Percentiles rank a stretch among this genome's conserved stretches.
Evolutionary conservation across 2,329 filamentous ascomycete genomes (phyloP).

Genomic region (Fusarium sarcochroum): DNA sequence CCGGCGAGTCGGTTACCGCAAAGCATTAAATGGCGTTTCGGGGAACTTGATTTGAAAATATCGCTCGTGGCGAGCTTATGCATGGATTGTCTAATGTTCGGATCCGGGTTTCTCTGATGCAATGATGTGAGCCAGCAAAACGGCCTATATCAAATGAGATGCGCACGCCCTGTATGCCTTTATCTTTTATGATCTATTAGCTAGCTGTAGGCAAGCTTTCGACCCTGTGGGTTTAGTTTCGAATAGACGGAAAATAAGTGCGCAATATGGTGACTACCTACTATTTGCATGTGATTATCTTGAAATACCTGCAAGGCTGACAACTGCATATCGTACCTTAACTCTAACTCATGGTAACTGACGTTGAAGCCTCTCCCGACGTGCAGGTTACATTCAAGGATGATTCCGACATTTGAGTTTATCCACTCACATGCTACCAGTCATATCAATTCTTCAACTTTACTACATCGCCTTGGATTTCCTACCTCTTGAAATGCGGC

Average conservation of each 20-base stretch:
- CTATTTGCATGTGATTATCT: not conserved
- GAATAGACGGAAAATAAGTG: constrained; percentile 41
- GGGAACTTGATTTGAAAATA: constrained; percentile 37
- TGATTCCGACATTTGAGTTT: not conserved
- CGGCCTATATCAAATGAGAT: constrained; percentile 19
- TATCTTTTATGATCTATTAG: constrained; percentile 28
- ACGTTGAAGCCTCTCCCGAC: not conserved
- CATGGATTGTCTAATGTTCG: constrained; percentile 40
- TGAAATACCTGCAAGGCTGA: not conserved
- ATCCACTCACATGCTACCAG: not conserved
- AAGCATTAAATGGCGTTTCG: constrained; percentile 72
- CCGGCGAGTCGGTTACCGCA: constrained; percentile 73
- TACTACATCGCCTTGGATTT: not conserved
- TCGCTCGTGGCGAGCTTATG: constrained; percentile 36
- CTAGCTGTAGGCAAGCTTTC: constrained; percentile 30
- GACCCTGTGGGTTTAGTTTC: constrained; percentile 20
- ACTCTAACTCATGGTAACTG: not conserved
- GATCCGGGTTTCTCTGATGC: constrained; percentile 34
- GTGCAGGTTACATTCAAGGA: not conserved
- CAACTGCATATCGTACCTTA: not conserved
- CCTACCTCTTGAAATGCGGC: no score
- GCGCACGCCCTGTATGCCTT: constrained; percentile 28
- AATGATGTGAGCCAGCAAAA: constrained; percentile 13
- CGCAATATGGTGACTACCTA: not conserved
- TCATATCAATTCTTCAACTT: not conserved